Base-by-base conservation (phyloP, 352 stramenopile genomes). In the Globisporangium camurandrum region DNA sequence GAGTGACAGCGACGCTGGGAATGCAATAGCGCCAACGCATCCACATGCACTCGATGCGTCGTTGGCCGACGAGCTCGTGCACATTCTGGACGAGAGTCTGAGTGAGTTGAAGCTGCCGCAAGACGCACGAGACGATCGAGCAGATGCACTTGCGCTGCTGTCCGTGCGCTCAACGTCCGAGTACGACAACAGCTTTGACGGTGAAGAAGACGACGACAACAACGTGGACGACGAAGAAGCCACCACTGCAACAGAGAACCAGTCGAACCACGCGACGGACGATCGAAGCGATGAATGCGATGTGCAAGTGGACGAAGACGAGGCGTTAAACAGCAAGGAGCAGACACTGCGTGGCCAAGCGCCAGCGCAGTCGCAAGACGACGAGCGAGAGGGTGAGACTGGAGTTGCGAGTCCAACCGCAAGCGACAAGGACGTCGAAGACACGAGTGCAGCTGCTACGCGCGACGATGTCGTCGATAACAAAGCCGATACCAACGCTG, bases 41-140 rank as follows among this genome's bases (percentile, higher is more conserved):
- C n/a, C 19, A 16, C 16, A 47, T 22, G 48, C n/a, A n/a, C 27
- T 49, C 11, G 43, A 62, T 24, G 2, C 38, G 19, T 49, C 49
- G 23, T 44, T 44, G 9, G 50, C 52, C 23, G 46, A 64, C 14
- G 76, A 86, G 20, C 65, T 88, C 6, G 67, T 86, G 19, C 53
- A 57, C 28, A 73, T 88, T 16, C 59, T 86, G 5, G 76, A 88
- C 19, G 76, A 88, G 27, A 85, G 66, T 51, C 38, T 82, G 9
- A 66, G 48, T 24, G 60, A 68, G 19, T 66, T 49, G 12, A 27
- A 39, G 10, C 44, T 28, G 30, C 26, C 24, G 16, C 20, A 17
- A n/a, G n/a, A n/a, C n/a, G n/a, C n/a, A n/a, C n/a, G n/a, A n/a
- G n/a, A n/a, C n/a, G n/a, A n/a, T n/a, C n/a, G n/a, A n/a, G n/a